Percentiles rank a stretch among this genome's conserved stretches.
Conservation (phyloP, 2,329 filamentous ascomycete genomes). For the Xylaria sp. region DNA sequence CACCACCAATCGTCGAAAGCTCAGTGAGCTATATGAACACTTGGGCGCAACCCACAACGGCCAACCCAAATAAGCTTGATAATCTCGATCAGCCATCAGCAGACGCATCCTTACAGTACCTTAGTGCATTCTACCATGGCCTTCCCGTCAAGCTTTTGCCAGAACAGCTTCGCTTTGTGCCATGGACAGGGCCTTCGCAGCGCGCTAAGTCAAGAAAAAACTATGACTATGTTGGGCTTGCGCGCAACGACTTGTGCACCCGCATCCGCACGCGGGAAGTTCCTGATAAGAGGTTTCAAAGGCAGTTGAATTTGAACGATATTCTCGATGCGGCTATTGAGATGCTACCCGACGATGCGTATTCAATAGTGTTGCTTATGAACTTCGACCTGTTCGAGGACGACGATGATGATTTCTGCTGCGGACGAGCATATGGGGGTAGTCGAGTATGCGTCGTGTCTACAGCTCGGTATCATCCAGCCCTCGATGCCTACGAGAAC, state of each 20-base stretch:
- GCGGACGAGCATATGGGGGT: conserved; percentile 72
- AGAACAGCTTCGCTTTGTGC: conserved; percentile 55
- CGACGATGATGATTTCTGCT: conserved; percentile 73
- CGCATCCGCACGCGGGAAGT: conserved; percentile 63
- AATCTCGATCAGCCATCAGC: conserved; percentile 41
- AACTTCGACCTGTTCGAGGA: conserved; percentile 73
- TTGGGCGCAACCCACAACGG: conserved; percentile 54
- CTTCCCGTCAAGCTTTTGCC: conserved; percentile 60
- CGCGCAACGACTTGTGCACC: conserved; percentile 50
- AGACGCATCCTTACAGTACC: conserved; percentile 51
- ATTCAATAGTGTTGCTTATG: conserved; percentile 65
- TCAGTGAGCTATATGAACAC: conserved; percentile 51
- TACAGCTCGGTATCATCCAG: conserved; percentile 69
- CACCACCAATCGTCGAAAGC: conserved; percentile 55
- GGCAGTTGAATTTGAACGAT: conserved; percentile 69
- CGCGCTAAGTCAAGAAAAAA: conserved; percentile 24
- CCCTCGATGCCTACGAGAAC: conserved; percentile 53
- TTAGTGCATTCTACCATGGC: conserved; percentile 63
- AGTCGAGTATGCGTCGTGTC: conserved; percentile 71
- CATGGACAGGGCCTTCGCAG: conserved; percentile 55
- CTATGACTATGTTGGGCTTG: conserved; percentile 31
- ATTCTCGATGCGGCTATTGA: conserved; percentile 66
- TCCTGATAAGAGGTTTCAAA: conserved; percentile 57
- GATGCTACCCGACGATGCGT: conserved; percentile 66
- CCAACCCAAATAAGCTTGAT: not conserved